These are phyloP conservation scores for Botrytis deweyae DNA, from an alignment of 2,329 filamentous ascomycete species.

Conservation along the genomic window DNA sequence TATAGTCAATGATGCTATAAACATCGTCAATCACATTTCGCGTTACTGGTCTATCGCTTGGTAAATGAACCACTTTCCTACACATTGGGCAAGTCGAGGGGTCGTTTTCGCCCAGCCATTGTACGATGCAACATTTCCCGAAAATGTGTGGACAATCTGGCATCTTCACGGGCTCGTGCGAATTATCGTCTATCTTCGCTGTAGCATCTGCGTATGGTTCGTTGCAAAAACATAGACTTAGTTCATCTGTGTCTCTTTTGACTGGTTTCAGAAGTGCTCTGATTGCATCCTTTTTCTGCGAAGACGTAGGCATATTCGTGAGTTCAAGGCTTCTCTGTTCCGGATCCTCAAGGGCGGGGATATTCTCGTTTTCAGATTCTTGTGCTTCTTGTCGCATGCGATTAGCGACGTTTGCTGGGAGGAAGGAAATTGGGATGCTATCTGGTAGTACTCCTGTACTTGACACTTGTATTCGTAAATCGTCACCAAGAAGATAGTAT, in stretches of 20 bases:
- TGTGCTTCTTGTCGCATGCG: neutral
- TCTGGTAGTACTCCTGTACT: neutral
- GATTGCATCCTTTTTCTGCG: neutral
- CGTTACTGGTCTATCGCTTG: neutral
- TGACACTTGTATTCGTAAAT: neutral
- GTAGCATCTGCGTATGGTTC: neutral
- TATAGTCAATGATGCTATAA: neutral
- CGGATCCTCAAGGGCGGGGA: neutral
- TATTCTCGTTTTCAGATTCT: neutral
- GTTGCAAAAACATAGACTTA: neutral
- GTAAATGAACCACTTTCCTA: neutral
- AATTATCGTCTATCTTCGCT: neutral
- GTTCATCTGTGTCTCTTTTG: neutral
- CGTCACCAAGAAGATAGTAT: neutral
- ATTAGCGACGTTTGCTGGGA: neutral
- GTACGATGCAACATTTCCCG: neutral
- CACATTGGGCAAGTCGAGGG: neutral
- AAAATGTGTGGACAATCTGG: neutral
- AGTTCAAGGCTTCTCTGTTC: neutral
- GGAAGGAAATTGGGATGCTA: accelerated
- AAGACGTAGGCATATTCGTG: too few species aligned
- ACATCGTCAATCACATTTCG: neutral
- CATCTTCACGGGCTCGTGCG: neutral
- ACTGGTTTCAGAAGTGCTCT: neutral
- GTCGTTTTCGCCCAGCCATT: neutral